phyloP scores from a whole-genome alignment of 257 asterid species.

The Capsicum rhomboideum region DNA sequence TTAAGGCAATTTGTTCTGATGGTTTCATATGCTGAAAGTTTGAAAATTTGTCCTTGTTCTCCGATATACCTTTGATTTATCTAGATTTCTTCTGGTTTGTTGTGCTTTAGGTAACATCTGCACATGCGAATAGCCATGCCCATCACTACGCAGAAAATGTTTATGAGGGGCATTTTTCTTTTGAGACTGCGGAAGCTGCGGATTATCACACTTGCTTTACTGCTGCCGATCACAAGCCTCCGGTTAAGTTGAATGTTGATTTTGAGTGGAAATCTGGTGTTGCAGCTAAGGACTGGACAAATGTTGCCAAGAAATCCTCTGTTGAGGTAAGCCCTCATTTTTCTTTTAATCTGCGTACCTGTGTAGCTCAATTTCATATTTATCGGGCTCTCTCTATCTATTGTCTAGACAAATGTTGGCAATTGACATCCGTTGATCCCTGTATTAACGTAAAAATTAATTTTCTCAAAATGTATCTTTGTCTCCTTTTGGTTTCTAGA shows the following conservation, averaged over 20 bases:
- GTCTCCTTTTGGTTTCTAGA: neutral
- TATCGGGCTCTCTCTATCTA: neutral
- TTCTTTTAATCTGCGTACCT: neutral
- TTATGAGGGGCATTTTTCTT: conserved; percentile 75
- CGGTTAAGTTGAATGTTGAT: conserved; percentile 51
- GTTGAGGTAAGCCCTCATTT: conserved; percentile 54
- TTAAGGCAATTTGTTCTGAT: neutral
- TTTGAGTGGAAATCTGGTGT: conserved; percentile 92
- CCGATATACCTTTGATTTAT: neutral
- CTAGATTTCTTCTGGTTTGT: neutral
- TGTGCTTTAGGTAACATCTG: conserved; percentile 60
- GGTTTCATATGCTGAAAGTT: neutral
- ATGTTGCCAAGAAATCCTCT: conserved; percentile 84
- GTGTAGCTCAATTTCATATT: neutral
- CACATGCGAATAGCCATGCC: conserved; percentile 64
- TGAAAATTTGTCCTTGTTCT: neutral
- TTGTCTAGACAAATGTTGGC: neutral
- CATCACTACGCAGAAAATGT: conserved; percentile 80
- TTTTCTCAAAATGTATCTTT: neutral
- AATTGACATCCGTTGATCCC: neutral
- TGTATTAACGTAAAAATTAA: neutral
- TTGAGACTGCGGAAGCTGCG: conserved; percentile 75
- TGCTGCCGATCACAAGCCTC: conserved; percentile 65
- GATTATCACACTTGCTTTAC: conserved; percentile 85
- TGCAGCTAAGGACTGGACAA: conserved; percentile 92